Evolutionary conservation across 306 rosid genomes (phyloP).

Genomic region (Vigna reflexopilosa): DNA sequence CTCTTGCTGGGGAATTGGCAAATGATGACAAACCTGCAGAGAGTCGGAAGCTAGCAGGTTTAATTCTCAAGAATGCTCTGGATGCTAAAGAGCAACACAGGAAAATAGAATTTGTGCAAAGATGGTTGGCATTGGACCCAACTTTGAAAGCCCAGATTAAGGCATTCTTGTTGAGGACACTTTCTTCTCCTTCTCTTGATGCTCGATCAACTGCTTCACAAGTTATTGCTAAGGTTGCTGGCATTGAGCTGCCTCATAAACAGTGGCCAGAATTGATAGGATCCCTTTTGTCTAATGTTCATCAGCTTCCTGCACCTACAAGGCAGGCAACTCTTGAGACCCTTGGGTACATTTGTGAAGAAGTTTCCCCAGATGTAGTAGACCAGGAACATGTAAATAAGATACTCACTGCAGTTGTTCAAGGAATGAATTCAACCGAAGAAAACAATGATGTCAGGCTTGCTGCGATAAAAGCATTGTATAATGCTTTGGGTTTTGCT

Average conservation of each 20-base stretch:
- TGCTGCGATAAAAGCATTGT: conserved; percentile 73
- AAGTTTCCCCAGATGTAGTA: conserved; percentile 77
- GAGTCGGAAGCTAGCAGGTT: conserved; percentile 82
- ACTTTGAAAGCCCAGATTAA: conserved; percentile 75
- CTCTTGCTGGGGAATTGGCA: conserved; percentile 91
- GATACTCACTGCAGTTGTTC: conserved; percentile 88
- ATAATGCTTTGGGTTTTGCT: conserved; percentile 91
- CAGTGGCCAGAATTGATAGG: conserved; percentile 93
- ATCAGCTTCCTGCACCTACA: conserved; percentile 77
- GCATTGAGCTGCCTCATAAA: conserved; percentile 88
- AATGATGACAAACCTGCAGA: conserved; percentile 93
- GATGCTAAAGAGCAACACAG: conserved; percentile 95
- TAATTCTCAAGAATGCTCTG: conserved; percentile 90
- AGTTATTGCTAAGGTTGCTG: conserved; percentile 92
- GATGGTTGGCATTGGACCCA: conserved; percentile 81
- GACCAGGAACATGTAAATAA: conserved; percentile 84
- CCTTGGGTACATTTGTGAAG: conserved; percentile 94
- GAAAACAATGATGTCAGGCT: conserved; percentile 77
- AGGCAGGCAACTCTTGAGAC: conserved; percentile 94
- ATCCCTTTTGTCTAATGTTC: conserved; percentile 70
- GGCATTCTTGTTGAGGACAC: conserved; percentile 74
- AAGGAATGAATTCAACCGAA: conserved; percentile 84
- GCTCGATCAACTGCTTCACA: conserved; percentile 94
- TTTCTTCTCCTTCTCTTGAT: conserved; percentile 70
- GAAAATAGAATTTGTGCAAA: conserved; percentile 78